phyloP scores from a whole-genome alignment of 1,139 yeast genomes.

The Taphrina wiesneri region DNA sequence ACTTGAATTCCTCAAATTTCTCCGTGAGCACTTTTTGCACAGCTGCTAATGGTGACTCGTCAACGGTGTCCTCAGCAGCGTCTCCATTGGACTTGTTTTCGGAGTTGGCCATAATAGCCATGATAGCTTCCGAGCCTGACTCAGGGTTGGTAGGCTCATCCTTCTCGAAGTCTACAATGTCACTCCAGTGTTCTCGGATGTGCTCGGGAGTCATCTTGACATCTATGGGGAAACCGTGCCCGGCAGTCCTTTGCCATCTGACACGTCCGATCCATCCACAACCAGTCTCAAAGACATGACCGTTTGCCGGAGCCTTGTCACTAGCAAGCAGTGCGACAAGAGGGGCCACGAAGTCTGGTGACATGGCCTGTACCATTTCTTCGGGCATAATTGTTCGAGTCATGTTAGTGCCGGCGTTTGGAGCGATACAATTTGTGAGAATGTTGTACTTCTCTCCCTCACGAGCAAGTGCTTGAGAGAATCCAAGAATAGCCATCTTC shows the following conservation, averaged over 20 bases:
- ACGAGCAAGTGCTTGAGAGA: slow-evolving; percentile 79
- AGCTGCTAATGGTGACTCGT: slow-evolving; percentile 44
- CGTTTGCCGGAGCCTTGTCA: slow-evolving; percentile 68
- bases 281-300: slow-evolving; percentile 69
- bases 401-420: slow-evolving; percentile 98
- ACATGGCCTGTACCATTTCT: slow-evolving; percentile 76
- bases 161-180: slow-evolving; percentile 63
- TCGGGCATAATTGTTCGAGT: slow-evolving; percentile 81
- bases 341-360: slow-evolving; percentile 90
- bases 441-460: slow-evolving; percentile 84
- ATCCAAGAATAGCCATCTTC: slow-evolving; percentile 81
- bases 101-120: slow-evolving; percentile 72
- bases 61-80: slow-evolving; percentile 57
- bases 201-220: slow-evolving; percentile 66
- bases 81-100: slow-evolving; percentile 52
- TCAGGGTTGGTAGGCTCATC: slow-evolving; percentile 60
- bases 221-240: slow-evolving; percentile 64
- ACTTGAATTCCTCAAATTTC: slow-evolving; percentile 49
- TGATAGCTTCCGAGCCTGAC: slow-evolving; percentile 72
- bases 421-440: slow-evolving; percentile 81
- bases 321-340: slow-evolving; percentile 74
- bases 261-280: slow-evolving; percentile 97
- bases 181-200: slow-evolving; percentile 65
- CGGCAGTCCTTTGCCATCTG: slow-evolving; percentile 92
- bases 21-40: slow-evolving; percentile 39